Base-by-base conservation (phyloP, 1,284 basidiomycete genomes). In the Malassezia dermatis region DNA sequence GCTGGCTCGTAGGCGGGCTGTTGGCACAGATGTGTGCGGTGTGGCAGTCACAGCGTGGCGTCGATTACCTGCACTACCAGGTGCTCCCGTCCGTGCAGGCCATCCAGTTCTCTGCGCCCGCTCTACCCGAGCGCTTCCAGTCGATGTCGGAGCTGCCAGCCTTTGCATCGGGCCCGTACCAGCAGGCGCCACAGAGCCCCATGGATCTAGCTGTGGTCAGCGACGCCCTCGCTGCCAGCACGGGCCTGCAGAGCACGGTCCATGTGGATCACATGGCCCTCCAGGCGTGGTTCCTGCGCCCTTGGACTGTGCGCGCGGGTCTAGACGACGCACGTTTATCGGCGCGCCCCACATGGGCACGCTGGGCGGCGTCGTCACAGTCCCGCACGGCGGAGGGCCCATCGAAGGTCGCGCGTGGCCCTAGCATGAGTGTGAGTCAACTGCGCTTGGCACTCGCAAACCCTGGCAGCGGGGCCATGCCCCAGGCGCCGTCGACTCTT, bases 11-110 rank as follows among this genome's bases (percentile, higher is more conserved):
- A 1, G 79, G 80, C 13, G 80, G 78, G 34, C 77, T 81, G 8
- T 89, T 87, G 83, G 76, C 80, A 31, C 78, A 78, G 12, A 79
- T 93, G 44, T 88, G 83, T 8, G 80, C 77, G 55, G 79, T 83
- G 11, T 93, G 89, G 86, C 81, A 82, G 48, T 80, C 48, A 12
- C 41, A 51, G 8, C 12, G 48, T 1, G 35, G 71, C 19, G 41
- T 51, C 11, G 32, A 50, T 10, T 50, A 61, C 3, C 54, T 59
- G 1, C 58, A 63, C 48, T 42, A 30, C 17, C 62, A 63, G 35
- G 46, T 65, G 15, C 61, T 52, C 27, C 24, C 28, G 7, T 10
- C 34, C 12, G 17, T 59, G 13, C 28, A 28, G 10, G 40, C n/a
- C n/a, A 23, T 40, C 24, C 42, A n/a, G 17, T 32, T 44, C n/a